These are phyloP conservation scores for Heritiera fomes DNA, from an alignment of 345 rosid species.

Conservation along the genomic window DNA sequence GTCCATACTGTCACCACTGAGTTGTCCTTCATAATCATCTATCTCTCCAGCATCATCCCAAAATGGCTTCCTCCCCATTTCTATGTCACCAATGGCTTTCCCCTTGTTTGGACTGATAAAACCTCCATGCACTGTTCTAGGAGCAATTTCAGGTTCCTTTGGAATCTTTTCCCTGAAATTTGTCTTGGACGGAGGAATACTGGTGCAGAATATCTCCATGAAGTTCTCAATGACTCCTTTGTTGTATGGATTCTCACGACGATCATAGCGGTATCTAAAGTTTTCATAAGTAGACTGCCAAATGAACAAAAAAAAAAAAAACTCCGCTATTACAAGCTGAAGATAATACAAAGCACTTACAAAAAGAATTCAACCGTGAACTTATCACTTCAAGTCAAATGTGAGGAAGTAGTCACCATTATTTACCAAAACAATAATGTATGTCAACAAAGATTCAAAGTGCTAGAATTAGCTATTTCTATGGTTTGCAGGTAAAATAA, in stretches of 20 bases:
- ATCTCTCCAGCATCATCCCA: constrained; percentile 49
- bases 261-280: constrained; percentile 72
- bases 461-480: not conserved
- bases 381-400: not conserved
- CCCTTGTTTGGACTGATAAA: constrained; percentile 46
- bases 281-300: constrained; percentile 95
- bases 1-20: constrained; percentile 32
- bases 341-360: not conserved
- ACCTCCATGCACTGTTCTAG: constrained; percentile 44
- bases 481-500: not conserved
- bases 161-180: constrained; percentile 72
- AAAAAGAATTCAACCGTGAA: not conserved
- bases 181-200: constrained; percentile 66
- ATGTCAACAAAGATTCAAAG: not conserved
- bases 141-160: constrained; percentile 49
- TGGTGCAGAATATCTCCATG: constrained; percentile 69
- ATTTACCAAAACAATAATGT: not conserved
- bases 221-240: constrained; percentile 68
- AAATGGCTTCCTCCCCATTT: constrained; percentile 70
- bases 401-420: not conserved
- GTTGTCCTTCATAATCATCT: constrained; percentile 33
- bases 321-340: not conserved
- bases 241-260: constrained; percentile 69
- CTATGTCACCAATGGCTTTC: constrained; percentile 53
- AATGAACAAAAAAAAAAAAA: constrained; percentile 20